Evolutionary conservation across 2,329 filamentous ascomycete species (phyloP), one percentile per base, ranked within the genome.

Genomic region (Ceratocystis albifundus): DNA sequence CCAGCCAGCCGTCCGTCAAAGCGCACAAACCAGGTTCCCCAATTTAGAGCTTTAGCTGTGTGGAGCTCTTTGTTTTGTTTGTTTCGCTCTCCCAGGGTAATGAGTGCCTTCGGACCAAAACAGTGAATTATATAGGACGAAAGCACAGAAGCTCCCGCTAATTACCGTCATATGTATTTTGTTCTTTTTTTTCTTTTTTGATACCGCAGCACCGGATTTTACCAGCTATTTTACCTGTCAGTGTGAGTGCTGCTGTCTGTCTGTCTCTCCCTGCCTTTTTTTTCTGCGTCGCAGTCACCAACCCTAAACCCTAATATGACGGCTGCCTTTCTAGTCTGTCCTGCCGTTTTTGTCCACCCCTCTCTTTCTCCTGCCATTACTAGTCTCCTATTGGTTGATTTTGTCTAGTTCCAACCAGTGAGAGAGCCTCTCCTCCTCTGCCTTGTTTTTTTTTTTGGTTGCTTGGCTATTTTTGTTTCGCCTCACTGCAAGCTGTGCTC

Each of bases 51-150:
- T 41, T 41, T 4, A 41, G 36, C 36, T 41, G n/a, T 59, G 55
- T 36, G 55, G 55, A 59, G 55, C 55, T 41, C 55, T 59, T 32
- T 59, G 55, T 59, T 59, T 59, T 59, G 55, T 59, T 59, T 59
- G 55, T 20, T 59, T 59, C 55, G 48, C 48, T 20, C 55, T 8
- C 28, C 55, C 30, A 59, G 17, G 17, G 32, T 20, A 28, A n/a
- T n/a, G 55, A 28, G 8, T n/a, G 55, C 55, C 6, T 32, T 32
- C 12, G 32, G 55, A 32, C 55, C 55, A 59, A 59, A 59, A 59
- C 28, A 32, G 53, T 28, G 30, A 50, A n/a, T 17, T 57, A 25
- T 22, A 57, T 15, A 22, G 8, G 20, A 53, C 48, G 20, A 53
- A 28, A 22, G 48, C 8, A 12, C 4, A 8, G 20, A 53, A 25